phyloP scores from a whole-genome alignment of 2,329 filamentous ascomycete species.

The Mariannaea elegans region DNA sequence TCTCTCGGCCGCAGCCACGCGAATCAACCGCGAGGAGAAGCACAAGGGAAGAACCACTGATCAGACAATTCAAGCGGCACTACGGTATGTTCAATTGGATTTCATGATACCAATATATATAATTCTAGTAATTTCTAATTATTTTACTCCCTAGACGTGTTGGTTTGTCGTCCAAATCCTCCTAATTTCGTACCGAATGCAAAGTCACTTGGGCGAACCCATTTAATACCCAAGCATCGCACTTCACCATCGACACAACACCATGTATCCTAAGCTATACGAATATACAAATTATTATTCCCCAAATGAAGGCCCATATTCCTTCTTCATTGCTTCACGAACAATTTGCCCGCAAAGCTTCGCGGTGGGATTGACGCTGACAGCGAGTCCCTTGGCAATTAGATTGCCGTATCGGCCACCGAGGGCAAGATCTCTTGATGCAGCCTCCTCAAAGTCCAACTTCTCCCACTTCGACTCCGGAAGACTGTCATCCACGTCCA shows the following conservation, averaged over 20 bases:
- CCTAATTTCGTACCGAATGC: constrained; percentile 15
- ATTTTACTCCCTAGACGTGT: constrained; percentile 39
- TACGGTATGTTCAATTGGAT: constrained; percentile 46
- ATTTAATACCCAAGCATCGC: not conserved
- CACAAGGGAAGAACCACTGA: constrained; percentile 63
- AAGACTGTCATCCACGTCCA: constrained; percentile 51
- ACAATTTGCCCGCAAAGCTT: constrained; percentile 77
- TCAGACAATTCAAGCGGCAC: constrained; percentile 58
- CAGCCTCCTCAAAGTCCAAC: constrained; percentile 68
- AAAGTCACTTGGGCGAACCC: not conserved
- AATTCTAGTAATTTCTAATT: constrained; percentile 14
- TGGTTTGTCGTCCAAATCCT: constrained; percentile 38
- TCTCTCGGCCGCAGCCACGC: constrained; percentile 61
- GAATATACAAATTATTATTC: constrained; percentile 35
- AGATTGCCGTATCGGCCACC: constrained; percentile 73
- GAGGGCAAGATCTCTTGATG: constrained; percentile 69
- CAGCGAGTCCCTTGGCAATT: constrained; percentile 70
- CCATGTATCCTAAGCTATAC: constrained; percentile 18
- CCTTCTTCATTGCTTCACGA: constrained; percentile 74
- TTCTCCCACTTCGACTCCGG: constrained; percentile 60
- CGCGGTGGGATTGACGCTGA: constrained; percentile 72
- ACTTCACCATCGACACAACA: not conserved
- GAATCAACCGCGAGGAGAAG: constrained; percentile 69
- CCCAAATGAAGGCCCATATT: constrained; percentile 65
- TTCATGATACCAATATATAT: not conserved